Conservation (phyloP, 495 filamentous ascomycete genomes). For the Astrothelium macrocarpum region DNA sequence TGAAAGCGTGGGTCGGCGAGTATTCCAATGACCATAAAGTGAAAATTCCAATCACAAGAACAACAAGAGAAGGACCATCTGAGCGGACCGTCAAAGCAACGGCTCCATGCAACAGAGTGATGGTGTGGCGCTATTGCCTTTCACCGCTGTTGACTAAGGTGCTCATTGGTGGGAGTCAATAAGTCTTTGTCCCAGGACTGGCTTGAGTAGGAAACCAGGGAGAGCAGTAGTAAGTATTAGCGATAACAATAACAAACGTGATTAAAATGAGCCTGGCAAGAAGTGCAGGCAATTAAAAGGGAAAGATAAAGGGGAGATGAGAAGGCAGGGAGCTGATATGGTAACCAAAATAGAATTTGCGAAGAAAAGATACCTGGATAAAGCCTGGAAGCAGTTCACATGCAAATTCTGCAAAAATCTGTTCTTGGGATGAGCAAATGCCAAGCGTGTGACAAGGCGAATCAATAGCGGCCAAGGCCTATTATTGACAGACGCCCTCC, state of each 20-base stretch:
- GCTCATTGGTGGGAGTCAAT: neutral
- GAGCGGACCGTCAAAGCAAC: neutral
- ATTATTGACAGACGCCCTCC: neutral
- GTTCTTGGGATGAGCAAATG: neutral
- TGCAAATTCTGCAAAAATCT: neutral
- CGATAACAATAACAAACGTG: neutral
- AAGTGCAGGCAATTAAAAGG: neutral
- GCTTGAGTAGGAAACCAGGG: neutral
- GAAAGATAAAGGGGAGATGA: neutral
- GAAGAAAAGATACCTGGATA: neutral
- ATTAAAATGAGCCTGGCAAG: neutral
- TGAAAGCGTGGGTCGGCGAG: neutral
- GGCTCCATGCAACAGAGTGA: neutral
- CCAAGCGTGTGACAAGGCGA: neutral
- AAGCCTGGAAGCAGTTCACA: neutral
- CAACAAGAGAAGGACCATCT: neutral
- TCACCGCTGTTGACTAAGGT: neutral
- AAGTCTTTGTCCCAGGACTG: neutral
- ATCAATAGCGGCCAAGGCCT: neutral
- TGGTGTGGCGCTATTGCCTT: conserved; percentile 5
- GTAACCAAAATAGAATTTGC: neutral
- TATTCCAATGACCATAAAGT: neutral
- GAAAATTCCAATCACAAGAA: neutral
- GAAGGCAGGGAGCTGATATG: neutral
- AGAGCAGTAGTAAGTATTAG: neutral